phyloP scores from a whole-genome alignment of 495 filamentous ascomycete genomes.

The Xylaria intraflava region DNA sequence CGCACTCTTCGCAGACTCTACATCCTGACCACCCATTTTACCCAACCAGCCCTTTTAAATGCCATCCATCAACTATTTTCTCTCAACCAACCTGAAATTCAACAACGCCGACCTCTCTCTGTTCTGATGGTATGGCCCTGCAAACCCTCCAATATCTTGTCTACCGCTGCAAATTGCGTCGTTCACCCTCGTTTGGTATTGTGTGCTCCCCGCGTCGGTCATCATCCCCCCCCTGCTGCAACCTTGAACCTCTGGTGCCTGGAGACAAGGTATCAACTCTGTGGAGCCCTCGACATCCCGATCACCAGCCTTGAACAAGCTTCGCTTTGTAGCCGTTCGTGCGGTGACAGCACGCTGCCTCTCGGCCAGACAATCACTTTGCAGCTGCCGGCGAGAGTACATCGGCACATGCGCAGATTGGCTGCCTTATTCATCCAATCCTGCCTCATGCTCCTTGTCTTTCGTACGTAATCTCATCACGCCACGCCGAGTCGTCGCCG shows the following conservation, averaged over 20 bases:
- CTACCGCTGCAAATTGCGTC: conserved; percentile 5
- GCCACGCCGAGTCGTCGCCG: not conserved
- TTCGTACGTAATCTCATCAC: conserved; percentile 1
- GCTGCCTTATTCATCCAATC: conserved; percentile 1
- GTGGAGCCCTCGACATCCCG: conserved; percentile 1
- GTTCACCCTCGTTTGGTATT: not conserved
- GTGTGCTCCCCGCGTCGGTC: not conserved
- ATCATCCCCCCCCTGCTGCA: not conserved
- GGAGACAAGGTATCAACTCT: not conserved
- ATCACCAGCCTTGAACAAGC: not conserved
- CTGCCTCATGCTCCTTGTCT: not conserved
- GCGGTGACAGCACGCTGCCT: too few species aligned
- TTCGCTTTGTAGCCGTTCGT: not conserved
- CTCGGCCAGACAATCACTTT: conserved; percentile 5
- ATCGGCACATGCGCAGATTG: not conserved
- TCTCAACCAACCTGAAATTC: not conserved
- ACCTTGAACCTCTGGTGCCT: conserved; percentile 9
- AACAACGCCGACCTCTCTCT: not conserved
- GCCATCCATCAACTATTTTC: not conserved
- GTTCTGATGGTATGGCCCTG: conserved; percentile 10
- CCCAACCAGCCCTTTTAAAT: too few species aligned
- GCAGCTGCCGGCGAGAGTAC: conserved; percentile 2
- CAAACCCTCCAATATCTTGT: not conserved
- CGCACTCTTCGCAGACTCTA: not conserved
- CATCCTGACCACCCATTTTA: not conserved